Base-by-base conservation (phyloP, 2,329 filamentous ascomycete genomes). In the Thyridium curvatum region DNA sequence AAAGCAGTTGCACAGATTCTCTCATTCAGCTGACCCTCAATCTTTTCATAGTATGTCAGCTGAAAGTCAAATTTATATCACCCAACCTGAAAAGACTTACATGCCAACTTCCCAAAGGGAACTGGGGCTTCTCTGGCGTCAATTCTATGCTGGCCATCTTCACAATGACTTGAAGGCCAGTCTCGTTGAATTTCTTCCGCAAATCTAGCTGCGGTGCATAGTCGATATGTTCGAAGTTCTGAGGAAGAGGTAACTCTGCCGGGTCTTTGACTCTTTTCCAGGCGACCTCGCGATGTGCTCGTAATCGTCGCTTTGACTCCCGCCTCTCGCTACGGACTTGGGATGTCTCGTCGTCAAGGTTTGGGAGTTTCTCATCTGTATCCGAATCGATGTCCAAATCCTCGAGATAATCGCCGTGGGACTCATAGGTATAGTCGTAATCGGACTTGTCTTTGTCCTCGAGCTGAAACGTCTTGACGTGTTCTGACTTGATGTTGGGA, bases 131-230 rank as follows among this genome's bases (percentile, higher is more conserved):
- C 10, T 74, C 69, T 0, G 77, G 76, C 0, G 68, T 76, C 3
- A 83, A 61, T 32, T 79, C 65, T 36, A 82, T 72, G 30, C 67
- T 72, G 2, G 75, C 68, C 46, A 85, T 62, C 50, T 83, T 82
- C 28, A 82, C 69, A 36, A 84, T 77, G 29, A 84, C 55, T 47
- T 85, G 80, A 4, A 84, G 50, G 2, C 71, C 69, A 6, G 55
- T 53, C 2, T 64, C 49, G 8, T 52, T 45, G 41, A 57, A 58
- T 18, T 40, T 42, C 9, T 52, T 37, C 12, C 45, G 32, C n/a
- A 58, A 43, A n/a, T 31, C 40, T 9, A 48, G 6, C 6, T 6
- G 21, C 6, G 21, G 6, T 6, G 21, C 10, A 10, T 26, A 26
- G 21, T 26, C 14, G 18, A 15, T 30, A 36, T 17, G 41, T 28